Base-by-base conservation (phyloP, 2,329 filamentous ascomycete genomes). In the Talaromyces amestolkiae region DNA sequence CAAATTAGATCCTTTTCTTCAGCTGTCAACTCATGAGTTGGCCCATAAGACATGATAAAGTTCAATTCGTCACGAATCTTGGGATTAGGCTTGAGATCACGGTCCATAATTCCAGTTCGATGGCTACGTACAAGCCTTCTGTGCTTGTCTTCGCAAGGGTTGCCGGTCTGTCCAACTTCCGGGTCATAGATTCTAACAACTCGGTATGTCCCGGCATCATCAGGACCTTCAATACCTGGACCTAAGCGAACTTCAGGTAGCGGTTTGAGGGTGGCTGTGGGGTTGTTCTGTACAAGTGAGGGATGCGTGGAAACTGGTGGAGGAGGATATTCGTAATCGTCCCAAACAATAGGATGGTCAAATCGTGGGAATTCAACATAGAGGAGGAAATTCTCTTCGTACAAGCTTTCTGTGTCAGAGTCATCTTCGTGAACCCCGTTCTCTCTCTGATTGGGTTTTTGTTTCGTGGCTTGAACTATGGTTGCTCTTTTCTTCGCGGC, bases 1-100 rank as follows among this genome's bases (percentile, higher is more conserved):
- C 96, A 99, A 22, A 99, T 88, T 61, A 97, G 84, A 77, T 99
- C 95, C 74, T 96, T 96, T 77, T 99, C 95, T 75, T 97, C 93
- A 0, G 92, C 87, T 1, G 88, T 92, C 27, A 99, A 83, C 58
- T 91, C 86, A 68, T 97, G 93, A 0, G 94, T 97, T 3, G 95
- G 95, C 7, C 94, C 93, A 73, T 97, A 97, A 1, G 91, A 89
- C 82, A 98, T 89, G 70, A 99, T 93, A 53, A 87, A 83, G 74
- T 98, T 97, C 37, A 99, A 83, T 76, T 97, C 93, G 77, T 99
- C 95, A 66, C 95, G 88, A 64, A 96, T 92, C 79, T 97, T 96
- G 35, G 95, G 91, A 72, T 99, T 98, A 0, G 95, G 95, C 75
- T 97, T 97, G 68, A 97, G 82, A 75, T 99, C 95, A 70, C 95